Base-by-base conservation (phyloP, 495 filamentous ascomycete genomes). In the Aspergillus sparsus region DNA sequence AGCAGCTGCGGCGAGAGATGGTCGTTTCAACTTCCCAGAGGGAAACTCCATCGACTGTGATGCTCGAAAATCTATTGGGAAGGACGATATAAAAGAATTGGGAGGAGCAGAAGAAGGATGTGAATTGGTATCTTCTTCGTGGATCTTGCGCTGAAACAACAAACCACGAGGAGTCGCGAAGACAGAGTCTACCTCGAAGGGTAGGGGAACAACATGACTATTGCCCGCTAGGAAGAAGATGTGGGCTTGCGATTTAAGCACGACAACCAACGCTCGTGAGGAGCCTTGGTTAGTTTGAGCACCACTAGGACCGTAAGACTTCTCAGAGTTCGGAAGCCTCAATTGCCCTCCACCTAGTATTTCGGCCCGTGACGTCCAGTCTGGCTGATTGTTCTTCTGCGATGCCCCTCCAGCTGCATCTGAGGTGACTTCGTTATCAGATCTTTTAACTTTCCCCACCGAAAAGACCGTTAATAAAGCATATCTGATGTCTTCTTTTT, bases 211-310 rank as follows among this genome's bases (percentile, higher is more conserved):
- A 57, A 95, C 85, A 82, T 98, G 91, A 72, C 85, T 96, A 27
- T 89, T 84, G 5, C 92, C 92, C 15, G 87, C 81, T n/a, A 97
- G 83, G 70, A 93, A 96, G 78, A 89, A 95, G 65, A 98, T 84
- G 67, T 97, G 94, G 27, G 91, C 92, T 68, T 97, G 93, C 5
- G 90, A 89, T 71, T 92, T 94, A 58, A 99, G 83, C 62, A 97
- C 88, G 41, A 98, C 87, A 6, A 98, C 92, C 52, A 99, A 75
- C 31, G 94, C 88, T 82, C 70, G 86, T 75, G 64, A 86, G 68
- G 42, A 61, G 49, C 53, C 65, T 45, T 67, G 60, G 31, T 49
- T 62, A 8, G 63, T 44, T 15, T 66, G 60, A 35, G 57, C 37
- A 49, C 65, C 45, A 31, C 67, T 60, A 15, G 62, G 52, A 16